phyloP scores from a whole-genome alignment of 306 rosid genomes.

The Quercus aquifolioides region DNA sequence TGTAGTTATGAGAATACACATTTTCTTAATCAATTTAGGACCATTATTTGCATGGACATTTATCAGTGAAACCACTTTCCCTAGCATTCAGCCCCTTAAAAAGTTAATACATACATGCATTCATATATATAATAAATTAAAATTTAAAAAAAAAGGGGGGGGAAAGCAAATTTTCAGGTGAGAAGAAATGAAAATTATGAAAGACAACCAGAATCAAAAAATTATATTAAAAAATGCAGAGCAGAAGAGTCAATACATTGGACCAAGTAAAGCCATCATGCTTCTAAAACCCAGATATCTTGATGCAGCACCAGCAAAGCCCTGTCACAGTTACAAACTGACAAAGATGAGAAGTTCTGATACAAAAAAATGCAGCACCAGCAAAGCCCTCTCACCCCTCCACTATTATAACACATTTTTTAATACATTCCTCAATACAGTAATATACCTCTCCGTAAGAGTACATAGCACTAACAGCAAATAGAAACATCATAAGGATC shows the following conservation, averaged over 20 bases:
- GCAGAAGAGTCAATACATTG: conserved; percentile 56
- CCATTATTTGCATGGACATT: too few relatives aligned
- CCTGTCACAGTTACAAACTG: conserved; percentile 41
- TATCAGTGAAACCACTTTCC: too few relatives aligned
- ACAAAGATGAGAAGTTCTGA: conserved; percentile 18
- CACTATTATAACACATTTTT: background rate
- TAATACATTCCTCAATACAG: background rate
- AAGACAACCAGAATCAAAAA: background rate
- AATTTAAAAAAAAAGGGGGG: background rate
- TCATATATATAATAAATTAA: background rate
- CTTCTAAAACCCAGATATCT: conserved; percentile 92
- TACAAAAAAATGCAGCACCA: background rate
- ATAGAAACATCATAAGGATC: background rate
- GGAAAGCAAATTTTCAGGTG: background rate
- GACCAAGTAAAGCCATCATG: conserved; percentile 82
- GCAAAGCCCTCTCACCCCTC: background rate
- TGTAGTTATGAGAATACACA: too few relatives aligned
- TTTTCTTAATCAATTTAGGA: too few relatives aligned
- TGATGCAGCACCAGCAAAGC: conserved; percentile 84
- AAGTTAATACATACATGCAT: background rate
- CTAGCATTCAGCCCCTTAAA: background rate
- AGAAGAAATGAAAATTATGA: background rate
- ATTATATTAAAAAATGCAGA: conserved; percentile 18
- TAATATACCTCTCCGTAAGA: background rate
- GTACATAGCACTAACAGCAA: background rate